Evolutionary conservation across 139 green algal genomes (phyloP).

Genomic region (Edaphochlamys debaryana): DNA sequence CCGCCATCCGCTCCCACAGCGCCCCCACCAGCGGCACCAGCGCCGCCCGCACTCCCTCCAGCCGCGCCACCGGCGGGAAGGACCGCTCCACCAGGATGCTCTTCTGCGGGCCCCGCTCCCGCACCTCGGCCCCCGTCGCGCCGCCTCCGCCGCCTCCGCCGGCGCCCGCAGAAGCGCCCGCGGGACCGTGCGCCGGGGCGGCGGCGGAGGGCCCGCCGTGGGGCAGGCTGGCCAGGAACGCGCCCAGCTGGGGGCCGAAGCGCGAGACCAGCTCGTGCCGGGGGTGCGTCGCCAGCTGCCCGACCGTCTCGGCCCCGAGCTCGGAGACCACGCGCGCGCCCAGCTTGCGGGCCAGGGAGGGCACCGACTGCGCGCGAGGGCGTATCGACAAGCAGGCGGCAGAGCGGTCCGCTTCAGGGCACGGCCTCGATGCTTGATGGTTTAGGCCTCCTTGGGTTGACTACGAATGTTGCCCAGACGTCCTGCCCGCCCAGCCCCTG

Average conservation of each 20-base stretch:
- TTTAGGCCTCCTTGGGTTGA: neutral
- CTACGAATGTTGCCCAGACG: neutral
- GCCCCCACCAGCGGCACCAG: conserved; percentile 46
- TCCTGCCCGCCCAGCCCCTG: neutral
- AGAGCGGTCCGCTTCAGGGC: neutral
- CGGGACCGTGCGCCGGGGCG: neutral
- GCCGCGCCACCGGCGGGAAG: conserved; percentile 51
- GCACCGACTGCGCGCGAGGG: conserved; percentile 8
- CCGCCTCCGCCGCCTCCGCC: neutral
- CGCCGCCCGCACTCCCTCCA: conserved; percentile 13
- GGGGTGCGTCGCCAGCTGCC: conserved; percentile 31
- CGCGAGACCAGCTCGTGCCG: neutral
- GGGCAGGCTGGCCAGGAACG: conserved; percentile 20
- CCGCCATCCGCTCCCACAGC: conserved; percentile 53
- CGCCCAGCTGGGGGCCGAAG: conserved; percentile 7
- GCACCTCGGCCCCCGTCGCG: neutral
- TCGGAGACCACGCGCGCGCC: conserved; percentile 43
- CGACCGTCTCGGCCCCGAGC: conserved; percentile 55
- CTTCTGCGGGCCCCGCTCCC: conserved; percentile 49
- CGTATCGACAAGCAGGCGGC: neutral
- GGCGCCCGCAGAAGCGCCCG: neutral
- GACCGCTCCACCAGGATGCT: conserved; percentile 56
- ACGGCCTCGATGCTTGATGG: neutral
- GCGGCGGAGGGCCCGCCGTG: neutral
- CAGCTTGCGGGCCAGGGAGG: conserved; percentile 47